A percentile compares a stretch with the other conserved stretches of the same genome.
Evolutionary conservation across 495 filamentous ascomycete genomes (phyloP).

Genomic region (Amniculicola lignicola): DNA sequence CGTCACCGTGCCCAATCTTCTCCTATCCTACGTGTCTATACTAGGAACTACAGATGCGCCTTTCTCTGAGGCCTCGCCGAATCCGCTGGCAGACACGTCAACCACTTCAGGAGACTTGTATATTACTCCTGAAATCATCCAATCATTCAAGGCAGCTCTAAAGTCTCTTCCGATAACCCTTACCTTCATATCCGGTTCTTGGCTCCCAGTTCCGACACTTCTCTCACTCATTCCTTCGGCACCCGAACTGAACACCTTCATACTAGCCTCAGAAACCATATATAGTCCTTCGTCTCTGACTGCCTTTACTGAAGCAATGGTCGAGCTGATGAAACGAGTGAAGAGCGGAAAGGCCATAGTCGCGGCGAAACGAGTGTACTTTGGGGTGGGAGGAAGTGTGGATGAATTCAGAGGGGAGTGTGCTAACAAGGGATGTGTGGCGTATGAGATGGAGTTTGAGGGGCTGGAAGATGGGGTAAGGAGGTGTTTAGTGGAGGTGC

Average conservation of each 20-base stretch:
- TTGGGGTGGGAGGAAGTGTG: slow-evolving; percentile 91
- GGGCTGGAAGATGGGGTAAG: slow-evolving; percentile 53
- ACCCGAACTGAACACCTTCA: slow-evolving; percentile 46
- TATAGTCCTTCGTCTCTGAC: slow-evolving; percentile 75
- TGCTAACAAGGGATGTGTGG: slow-evolving; percentile 52
- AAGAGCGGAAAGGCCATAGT: slow-evolving; percentile 64
- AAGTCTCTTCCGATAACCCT: slow-evolving; percentile 55
- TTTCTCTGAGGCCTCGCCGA: slow-evolving; percentile 25
- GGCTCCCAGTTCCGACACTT: slow-evolving; percentile 53
- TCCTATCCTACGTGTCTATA: slow-evolving; percentile 72
- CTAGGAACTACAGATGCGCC: slow-evolving; percentile 35
- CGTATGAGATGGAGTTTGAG: slow-evolving; percentile 48
- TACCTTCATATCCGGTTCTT: slow-evolving; percentile 77
- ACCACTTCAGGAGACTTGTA: slow-evolving; percentile 81
- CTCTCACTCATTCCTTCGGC: slow-evolving; percentile 22
- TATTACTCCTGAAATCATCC: slow-evolving; percentile 61
- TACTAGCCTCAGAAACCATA: slow-evolving; percentile 91
- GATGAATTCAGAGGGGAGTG: slow-evolving; percentile 76
- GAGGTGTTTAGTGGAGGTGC: slow-evolving; percentile 45
- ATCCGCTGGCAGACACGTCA: slow-evolving; percentile 43
- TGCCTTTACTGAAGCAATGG: slow-evolving; percentile 70
- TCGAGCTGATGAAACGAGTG: slow-evolving; percentile 59
- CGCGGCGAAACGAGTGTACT: slow-evolving; percentile 91
- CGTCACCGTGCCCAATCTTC: slow-evolving; percentile 82
- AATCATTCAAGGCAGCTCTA: slow-evolving; percentile 61